A percentile compares a stretch with the other conserved stretches of the same genome.
phyloP scores from a whole-genome alignment of 2,329 filamentous ascomycete genomes.

The Cytospora paraplurivora region DNA sequence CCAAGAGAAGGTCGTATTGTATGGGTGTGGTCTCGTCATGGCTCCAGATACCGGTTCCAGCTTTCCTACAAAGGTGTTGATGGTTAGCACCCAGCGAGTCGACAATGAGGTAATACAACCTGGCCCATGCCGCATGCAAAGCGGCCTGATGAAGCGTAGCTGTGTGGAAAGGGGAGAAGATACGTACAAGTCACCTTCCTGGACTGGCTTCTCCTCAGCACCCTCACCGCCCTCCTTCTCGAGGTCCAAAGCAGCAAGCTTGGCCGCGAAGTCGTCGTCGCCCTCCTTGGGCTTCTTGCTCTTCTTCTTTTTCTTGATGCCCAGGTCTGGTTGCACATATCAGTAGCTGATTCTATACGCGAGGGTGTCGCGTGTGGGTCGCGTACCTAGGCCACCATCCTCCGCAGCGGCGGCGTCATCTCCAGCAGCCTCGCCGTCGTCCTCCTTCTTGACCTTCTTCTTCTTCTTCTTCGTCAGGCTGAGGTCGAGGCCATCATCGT shows the following conservation, averaged over 20 bases:
- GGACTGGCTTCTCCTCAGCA: conserved; percentile 52
- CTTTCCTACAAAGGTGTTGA: conserved; percentile 8
- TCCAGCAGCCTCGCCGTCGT: conserved; percentile 57
- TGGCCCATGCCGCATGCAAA: neutral
- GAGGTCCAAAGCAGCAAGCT: conserved; percentile 63
- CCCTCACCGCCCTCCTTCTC: conserved; percentile 62
- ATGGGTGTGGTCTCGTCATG: conserved; percentile 79
- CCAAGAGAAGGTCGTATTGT: conserved; percentile 81
- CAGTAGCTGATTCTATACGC: conserved; percentile 42
- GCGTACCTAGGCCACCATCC: conserved; percentile 37
- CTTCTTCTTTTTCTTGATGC: conserved; percentile 66
- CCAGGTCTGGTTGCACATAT: conserved; percentile 44
- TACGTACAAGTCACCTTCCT: conserved; percentile 74
- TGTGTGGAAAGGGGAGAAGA: conserved; percentile 31
- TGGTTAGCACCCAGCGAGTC: conserved; percentile 2
- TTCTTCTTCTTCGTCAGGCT: conserved; percentile 76
- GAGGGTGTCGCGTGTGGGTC: conserved; percentile 8
- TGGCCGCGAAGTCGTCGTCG: conserved; percentile 62
- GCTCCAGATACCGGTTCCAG: conserved; percentile 84
- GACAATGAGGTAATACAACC: too few species aligned
- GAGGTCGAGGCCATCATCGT: conserved; percentile 56
- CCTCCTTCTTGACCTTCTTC: conserved; percentile 61
- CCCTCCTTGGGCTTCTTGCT: conserved; percentile 71
- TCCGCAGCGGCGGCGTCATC: conserved; percentile 46
- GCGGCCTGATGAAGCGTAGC: neutral